phyloP scores from a whole-genome alignment of 2,329 filamentous ascomycete genomes.

The Stemphylium vesicarium region DNA sequence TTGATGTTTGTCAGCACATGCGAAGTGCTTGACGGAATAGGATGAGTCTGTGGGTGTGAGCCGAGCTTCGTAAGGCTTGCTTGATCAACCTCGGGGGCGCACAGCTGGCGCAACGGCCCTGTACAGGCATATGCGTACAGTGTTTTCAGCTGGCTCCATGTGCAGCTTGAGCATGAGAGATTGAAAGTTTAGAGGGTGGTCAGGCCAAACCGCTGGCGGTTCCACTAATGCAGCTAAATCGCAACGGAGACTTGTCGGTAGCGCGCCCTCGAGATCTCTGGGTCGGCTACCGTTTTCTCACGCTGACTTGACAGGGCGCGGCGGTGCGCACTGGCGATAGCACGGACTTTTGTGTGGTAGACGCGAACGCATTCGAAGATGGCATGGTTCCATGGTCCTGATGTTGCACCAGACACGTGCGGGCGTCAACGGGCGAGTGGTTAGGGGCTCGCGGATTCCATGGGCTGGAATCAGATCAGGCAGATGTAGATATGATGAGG shows the following conservation, averaged over 20 bases:
- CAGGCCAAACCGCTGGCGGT: slow-evolving; percentile 1
- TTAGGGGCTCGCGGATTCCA: not conserved
- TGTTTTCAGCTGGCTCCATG: no score
- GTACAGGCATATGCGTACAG: no score
- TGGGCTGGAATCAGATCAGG: not conserved
- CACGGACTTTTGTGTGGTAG: slow-evolving; percentile 8
- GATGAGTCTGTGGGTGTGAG: not conserved
- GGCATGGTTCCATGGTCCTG: slow-evolving; percentile 5
- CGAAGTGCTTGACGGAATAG: not conserved
- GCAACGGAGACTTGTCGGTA: slow-evolving; percentile 29
- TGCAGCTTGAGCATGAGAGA: no score
- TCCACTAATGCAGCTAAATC: slow-evolving; percentile 18
- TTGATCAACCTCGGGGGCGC: no score
- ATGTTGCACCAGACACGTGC: slow-evolving; percentile 11
- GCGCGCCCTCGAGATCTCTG: slow-evolving; percentile 25
- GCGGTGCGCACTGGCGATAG: slow-evolving; percentile 12
- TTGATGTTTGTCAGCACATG: slow-evolving; percentile 1
- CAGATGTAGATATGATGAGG: not conserved
- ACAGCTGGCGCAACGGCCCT: no score
- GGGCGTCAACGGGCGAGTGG: slow-evolving; percentile 11
- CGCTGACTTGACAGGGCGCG: slow-evolving; percentile 26
- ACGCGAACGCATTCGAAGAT: slow-evolving; percentile 9
- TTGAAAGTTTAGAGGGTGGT: not conserved
- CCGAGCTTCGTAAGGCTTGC: not conserved
- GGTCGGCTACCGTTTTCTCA: slow-evolving; percentile 19